phyloP scores from a whole-genome alignment of 2,329 filamentous ascomycete species.

The Decorospora gaudefroyi region DNA sequence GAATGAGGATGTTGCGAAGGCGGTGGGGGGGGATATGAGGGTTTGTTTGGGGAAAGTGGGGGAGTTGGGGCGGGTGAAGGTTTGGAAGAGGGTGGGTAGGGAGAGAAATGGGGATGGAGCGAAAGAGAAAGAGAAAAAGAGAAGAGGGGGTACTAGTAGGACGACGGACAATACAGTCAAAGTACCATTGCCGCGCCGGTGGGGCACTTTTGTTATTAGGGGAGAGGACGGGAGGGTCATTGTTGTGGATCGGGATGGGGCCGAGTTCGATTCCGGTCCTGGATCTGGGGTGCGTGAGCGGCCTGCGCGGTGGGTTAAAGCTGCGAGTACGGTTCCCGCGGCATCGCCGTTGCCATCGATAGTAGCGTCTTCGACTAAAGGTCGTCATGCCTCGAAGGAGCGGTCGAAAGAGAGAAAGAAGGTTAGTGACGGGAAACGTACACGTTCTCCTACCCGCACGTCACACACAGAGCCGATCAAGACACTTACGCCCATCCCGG shows the following conservation, averaged over 20 bases:
- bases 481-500: constrained; percentile 14
- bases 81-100: constrained; percentile 3
- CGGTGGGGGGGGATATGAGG: constrained; percentile 31
- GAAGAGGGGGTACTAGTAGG: too few species aligned
- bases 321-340: background rate
- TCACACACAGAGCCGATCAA: background rate
- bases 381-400: background rate
- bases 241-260: constrained; percentile 31
- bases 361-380: background rate
- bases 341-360: background rate
- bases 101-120: background rate
- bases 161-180: constrained; percentile 18
- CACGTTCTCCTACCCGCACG: background rate
- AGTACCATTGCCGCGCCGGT: constrained; percentile 23
- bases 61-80: constrained; percentile 12
- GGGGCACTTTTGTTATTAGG: constrained; percentile 35
- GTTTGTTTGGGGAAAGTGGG: constrained; percentile 21
- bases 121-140: constrained; percentile 2
- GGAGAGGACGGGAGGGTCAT: constrained; percentile 31
- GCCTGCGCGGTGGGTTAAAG: background rate
- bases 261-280: constrained; percentile 37
- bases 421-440: constrained; percentile 3
- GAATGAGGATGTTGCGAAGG: constrained; percentile 28
- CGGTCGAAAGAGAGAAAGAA: background rate
- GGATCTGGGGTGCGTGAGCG: too few species aligned